Conservation (phyloP, 768 basidiomycete species). For the Pleurotus pulmonarius region DNA sequence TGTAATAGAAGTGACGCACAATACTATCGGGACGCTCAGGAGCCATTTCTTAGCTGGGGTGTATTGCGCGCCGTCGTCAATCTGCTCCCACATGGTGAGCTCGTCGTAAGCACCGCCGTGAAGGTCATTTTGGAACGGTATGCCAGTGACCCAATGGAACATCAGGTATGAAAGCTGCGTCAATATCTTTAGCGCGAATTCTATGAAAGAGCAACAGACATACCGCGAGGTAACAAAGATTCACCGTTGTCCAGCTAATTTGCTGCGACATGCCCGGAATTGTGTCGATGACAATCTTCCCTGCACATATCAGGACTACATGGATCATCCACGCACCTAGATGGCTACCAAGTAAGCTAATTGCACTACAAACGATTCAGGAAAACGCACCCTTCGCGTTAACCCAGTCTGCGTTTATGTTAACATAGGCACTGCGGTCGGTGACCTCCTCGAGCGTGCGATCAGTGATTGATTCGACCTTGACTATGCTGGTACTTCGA, state of each 20-base stretch:
- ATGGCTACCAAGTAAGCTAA: not conserved
- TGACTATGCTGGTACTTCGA: constrained; percentile 76
- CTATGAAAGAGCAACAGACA: constrained; percentile 24
- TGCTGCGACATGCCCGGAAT: constrained; percentile 93
- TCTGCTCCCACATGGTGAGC: constrained; percentile 98
- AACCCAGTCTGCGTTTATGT: constrained; percentile 92
- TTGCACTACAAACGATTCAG: not conserved
- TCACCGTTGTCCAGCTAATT: constrained; percentile 93
- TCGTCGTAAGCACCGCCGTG: constrained; percentile 96
- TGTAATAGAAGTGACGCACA: constrained; percentile 54
- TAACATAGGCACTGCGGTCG: constrained; percentile 77
- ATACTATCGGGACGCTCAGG: constrained; percentile 78
- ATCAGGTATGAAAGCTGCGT: constrained; percentile 89
- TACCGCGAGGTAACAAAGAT: constrained; percentile 87
- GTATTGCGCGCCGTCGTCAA: constrained; percentile 97
- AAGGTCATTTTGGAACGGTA: constrained; percentile 85
- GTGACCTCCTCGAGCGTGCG: constrained; percentile 68
- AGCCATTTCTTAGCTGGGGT: constrained; percentile 99
- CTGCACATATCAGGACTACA: constrained; percentile 83
- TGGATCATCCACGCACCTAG: constrained; percentile 98
- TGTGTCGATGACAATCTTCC: constrained; percentile 91
- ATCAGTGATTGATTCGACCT: constrained; percentile 79
- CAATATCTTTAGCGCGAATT: constrained; percentile 3
- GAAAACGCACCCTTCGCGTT: constrained; percentile 76
- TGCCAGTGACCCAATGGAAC: constrained; percentile 98